Evolutionary conservation across 2,329 filamentous ascomycete species (phyloP).

Genomic region (Fusarium bactridioides): DNA sequence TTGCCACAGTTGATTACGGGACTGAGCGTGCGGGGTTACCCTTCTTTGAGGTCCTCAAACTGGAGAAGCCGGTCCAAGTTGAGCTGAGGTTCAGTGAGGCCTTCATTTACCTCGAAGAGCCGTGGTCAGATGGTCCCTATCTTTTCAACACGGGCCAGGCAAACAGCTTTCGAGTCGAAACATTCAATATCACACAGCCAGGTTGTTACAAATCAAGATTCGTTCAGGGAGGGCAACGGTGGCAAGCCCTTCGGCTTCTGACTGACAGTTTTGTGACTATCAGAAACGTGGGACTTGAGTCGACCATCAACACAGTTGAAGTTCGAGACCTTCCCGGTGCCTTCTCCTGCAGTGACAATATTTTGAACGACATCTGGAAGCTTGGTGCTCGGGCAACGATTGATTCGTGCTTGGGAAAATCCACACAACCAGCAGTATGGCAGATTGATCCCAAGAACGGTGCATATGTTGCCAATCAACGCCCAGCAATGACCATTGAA

Average conservation of each 20-base stretch:
- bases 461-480: background rate
- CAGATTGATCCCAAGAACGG: background rate
- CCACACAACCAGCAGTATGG: background rate
- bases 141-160: background rate
- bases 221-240: constrained; percentile 1
- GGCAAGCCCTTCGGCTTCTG: background rate
- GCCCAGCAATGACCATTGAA: constrained; percentile 1
- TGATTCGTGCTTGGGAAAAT: background rate
- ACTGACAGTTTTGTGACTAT: background rate
- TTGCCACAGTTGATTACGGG: background rate
- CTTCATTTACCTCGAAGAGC: background rate
- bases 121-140: background rate
- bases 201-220: background rate
- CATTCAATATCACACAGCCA: background rate
- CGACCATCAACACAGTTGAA: background rate
- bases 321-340: background rate
- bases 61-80: background rate
- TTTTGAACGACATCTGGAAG: constrained; percentile 5
- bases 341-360: background rate
- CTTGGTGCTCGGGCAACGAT: background rate
- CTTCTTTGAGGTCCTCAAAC: background rate
- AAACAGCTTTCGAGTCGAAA: constrained; percentile 7
- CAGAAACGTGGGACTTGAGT: background rate
- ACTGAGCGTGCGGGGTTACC: background rate
- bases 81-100: background rate